phyloP scores from a whole-genome alignment of 2,329 filamentous ascomycete genomes.

The Thermoascus crustaceus region DNA sequence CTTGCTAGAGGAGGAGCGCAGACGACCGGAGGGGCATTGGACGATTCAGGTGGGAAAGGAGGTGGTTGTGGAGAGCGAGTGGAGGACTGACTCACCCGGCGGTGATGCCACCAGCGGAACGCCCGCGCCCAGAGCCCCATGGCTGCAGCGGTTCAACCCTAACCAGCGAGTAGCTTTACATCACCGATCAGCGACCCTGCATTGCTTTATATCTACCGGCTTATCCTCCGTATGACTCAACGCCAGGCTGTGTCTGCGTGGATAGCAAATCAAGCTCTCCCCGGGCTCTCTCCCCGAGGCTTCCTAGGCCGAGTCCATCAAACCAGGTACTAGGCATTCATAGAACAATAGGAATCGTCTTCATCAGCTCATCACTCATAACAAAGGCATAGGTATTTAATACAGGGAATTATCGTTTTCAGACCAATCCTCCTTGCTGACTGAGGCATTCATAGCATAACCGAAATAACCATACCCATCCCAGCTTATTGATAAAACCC shows the following conservation, averaged over 20 bases:
- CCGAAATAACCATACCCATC: too few species aligned
- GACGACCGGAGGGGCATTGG: conserved; percentile 19
- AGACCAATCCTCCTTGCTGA: too few species aligned
- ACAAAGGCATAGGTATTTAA: background rate
- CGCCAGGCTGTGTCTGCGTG: too few species aligned
- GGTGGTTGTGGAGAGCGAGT: conserved; percentile 1
- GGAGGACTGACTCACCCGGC: conserved; percentile 23
- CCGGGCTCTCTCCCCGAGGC: too few species aligned
- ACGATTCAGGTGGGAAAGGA: conserved; percentile 17
- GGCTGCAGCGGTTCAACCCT: conserved; percentile 13
- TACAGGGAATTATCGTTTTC: too few species aligned
- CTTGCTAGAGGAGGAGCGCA: conserved; percentile 13
- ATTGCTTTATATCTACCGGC: background rate
- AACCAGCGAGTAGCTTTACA: conserved; percentile 7
- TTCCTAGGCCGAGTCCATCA: too few species aligned
- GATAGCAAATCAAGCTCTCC: conserved; percentile 1
- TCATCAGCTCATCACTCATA: background rate
- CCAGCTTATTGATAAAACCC: conserved; percentile 1
- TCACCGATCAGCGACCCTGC: conserved; percentile 5
- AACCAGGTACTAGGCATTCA: too few species aligned
- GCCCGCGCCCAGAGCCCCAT: conserved; percentile 4
- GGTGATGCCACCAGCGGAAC: conserved; percentile 28
- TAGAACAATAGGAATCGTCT: too few species aligned
- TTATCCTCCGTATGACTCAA: too few species aligned
- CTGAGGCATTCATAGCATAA: too few species aligned